A percentile compares a stretch with the other conserved stretches of the same genome.
Evolutionary conservation across 805 yeast species (phyloP).

Genomic region (Saccharomycopsis olivae): DNA sequence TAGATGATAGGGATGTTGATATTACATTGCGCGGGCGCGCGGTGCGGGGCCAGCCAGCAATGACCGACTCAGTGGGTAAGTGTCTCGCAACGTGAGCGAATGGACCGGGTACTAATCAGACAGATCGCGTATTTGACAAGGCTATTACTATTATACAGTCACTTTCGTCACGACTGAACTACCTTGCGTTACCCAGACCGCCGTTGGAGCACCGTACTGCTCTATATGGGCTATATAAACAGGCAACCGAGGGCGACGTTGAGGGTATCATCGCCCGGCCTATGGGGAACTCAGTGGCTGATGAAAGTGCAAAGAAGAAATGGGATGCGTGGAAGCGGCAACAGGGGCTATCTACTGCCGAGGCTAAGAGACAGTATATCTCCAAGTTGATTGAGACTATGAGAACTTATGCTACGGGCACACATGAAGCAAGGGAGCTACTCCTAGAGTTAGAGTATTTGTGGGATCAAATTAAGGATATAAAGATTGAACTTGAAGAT

Average conservation of each 20-base stretch:
- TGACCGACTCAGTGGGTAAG: constrained; percentile 1
- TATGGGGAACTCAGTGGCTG: constrained; percentile 46
- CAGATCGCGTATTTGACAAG: constrained; percentile 70
- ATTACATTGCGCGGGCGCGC: no score
- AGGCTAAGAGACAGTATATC: constrained; percentile 67
- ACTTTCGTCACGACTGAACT: constrained; percentile 51
- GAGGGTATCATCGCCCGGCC: constrained; percentile 60
- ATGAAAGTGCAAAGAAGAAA: constrained; percentile 57
- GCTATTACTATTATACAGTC: constrained; percentile 74
- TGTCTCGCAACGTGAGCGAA: background rate
- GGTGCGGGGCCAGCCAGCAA: no score
- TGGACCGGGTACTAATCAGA: background rate
- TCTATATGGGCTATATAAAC: constrained; percentile 77
- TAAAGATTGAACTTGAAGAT: no score
- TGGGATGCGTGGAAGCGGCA: constrained; percentile 83
- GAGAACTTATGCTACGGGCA: constrained; percentile 56
- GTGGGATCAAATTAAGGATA: constrained; percentile 56
- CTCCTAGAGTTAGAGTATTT: constrained; percentile 57
- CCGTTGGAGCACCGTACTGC: constrained; percentile 59
- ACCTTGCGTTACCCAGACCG: constrained; percentile 62
- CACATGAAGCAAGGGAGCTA: constrained; percentile 55
- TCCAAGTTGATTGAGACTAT: constrained; percentile 58
- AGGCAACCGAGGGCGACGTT: constrained; percentile 83
- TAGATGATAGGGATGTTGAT: no score
- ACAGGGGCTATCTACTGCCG: constrained; percentile 54